A percentile compares a stretch with the other conserved stretches of the same genome.
phyloP scores from a whole-genome alignment of 2,329 filamentous ascomycete genomes.

The Cladobotryum mycophilum region DNA sequence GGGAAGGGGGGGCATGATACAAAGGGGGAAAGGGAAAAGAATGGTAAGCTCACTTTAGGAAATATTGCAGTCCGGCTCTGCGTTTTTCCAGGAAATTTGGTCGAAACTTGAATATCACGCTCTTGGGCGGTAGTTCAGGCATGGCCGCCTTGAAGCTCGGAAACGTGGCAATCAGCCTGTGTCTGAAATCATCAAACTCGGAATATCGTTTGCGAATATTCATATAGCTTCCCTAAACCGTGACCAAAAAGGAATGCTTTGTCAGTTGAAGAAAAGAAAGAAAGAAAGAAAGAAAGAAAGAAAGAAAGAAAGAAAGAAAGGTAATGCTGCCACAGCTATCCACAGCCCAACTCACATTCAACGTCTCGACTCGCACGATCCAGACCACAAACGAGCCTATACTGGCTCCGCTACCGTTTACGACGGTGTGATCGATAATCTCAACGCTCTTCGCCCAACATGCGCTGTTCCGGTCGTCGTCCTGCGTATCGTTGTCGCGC shows the following conservation, averaged over 20 bases:
- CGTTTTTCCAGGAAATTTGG: constrained; percentile 81
- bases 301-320: neutral
- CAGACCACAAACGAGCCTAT: constrained; percentile 92
- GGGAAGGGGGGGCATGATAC: neutral
- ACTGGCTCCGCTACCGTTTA: constrained; percentile 51
- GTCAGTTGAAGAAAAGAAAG: neutral
- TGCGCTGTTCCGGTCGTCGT: constrained; percentile 46
- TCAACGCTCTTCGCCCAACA: constrained; percentile 62
- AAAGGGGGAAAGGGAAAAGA: neutral
- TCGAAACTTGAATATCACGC: constrained; percentile 78
- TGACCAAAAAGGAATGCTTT: neutral
- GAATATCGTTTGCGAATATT: constrained; percentile 73
- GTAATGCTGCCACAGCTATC: constrained; percentile 13
- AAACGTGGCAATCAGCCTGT: constrained; percentile 70
- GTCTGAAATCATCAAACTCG: constrained; percentile 80
- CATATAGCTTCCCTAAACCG: constrained; percentile 50
- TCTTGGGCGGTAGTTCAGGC: constrained; percentile 86
- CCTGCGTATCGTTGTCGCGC: constrained; percentile 54
- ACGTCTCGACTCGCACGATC: constrained; percentile 81
- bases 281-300: too few relatives aligned
- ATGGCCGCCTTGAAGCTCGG: constrained; percentile 79
- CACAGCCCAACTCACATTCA: constrained; percentile 57
- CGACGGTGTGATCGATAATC: constrained; percentile 49
- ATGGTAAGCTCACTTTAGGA: constrained; percentile 66
- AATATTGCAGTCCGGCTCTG: constrained; percentile 79